Base-by-base conservation (phyloP, 2,329 filamentous ascomycete species). In the Dothistroma septosporum region DNA sequence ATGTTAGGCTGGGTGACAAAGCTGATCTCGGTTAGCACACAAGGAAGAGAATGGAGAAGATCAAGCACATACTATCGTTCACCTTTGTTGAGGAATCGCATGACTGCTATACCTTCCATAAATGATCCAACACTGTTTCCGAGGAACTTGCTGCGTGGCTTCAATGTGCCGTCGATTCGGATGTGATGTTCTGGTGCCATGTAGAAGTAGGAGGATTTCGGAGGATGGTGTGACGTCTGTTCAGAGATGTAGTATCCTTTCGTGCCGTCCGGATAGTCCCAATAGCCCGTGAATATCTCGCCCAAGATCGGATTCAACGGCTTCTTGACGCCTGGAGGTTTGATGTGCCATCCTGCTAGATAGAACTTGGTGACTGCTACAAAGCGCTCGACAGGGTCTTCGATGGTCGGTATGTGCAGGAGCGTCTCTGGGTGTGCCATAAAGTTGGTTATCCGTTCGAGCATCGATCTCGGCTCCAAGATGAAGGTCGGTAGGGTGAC, bases 181-280 rank as follows among this genome's bases (percentile, higher is more conserved):
- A 99, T 96, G 72, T 95, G 81, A 73, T 97, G 91, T 58, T 96
- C 87, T 2, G 94, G 94, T 0, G 91, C 92, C 87, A 96, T 92
- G 79, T 96, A 99, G 76, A 99, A 99, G 80, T 99, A 99, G 77
- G 92, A 96, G 52, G 93, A 97, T 79, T 99, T 99, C 31, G 94
- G 94, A 33, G 94, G 94, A 73, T 99, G 94, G 75, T 99, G 94
- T 31, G 92, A 97, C 1, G 94, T 99, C 77, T 99, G 94, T 77
- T 99, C 94, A 53, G 93, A 87, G 68, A 99, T 91, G 78, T 99
- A 99, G 79, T 96, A 99, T 64, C 90, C 93, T 67, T 85, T 87
- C 33, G 91, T 96, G 19, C 87, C 82, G 76, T 95, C 89, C 14
- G 88, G 84, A 61, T 76, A 76, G 68, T 97, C 90, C 94, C 94